These are phyloP conservation scores for Actinomucor elegans DNA, from an alignment of 371 early-diverging fungal genomes.

Conservation along the genomic window DNA sequence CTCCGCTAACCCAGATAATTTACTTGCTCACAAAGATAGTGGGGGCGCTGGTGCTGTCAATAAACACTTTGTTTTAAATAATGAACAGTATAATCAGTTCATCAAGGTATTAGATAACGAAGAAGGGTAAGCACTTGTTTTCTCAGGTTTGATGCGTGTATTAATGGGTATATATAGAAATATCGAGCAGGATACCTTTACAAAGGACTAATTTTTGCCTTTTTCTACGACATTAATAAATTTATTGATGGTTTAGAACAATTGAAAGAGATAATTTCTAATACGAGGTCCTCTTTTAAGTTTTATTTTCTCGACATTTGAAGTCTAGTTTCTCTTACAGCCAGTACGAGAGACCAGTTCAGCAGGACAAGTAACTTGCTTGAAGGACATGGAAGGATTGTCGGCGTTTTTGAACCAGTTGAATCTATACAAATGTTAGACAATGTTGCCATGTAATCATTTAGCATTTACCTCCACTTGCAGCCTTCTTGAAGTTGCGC, in stretches of 20 bases:
- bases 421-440: slow-evolving; percentile 15
- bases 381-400: slow-evolving; percentile 40
- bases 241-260: too few relatives aligned
- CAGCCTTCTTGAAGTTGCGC: slow-evolving; percentile 42
- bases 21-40: not conserved
- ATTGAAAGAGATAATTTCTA: not conserved
- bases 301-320: too few relatives aligned
- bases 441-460: not conserved
- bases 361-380: slow-evolving; percentile 44
- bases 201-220: too few relatives aligned
- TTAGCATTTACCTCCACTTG: slow-evolving; percentile 29
- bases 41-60: not conserved
- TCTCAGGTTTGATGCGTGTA: not conserved
- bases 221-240: too few relatives aligned
- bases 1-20: slow-evolving; percentile 6
- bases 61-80: not conserved
- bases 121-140: too few relatives aligned
- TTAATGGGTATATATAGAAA: not conserved
- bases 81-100: not conserved
- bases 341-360: slow-evolving; percentile 33
- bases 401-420: slow-evolving; percentile 45
- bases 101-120: not conserved
- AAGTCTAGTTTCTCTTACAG: slow-evolving; percentile 27
- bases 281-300: too few relatives aligned
- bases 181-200: too few relatives aligned